phyloP scores from a whole-genome alignment of 2,329 filamentous ascomycete genomes.

The Talaromyces amestolkiae region DNA sequence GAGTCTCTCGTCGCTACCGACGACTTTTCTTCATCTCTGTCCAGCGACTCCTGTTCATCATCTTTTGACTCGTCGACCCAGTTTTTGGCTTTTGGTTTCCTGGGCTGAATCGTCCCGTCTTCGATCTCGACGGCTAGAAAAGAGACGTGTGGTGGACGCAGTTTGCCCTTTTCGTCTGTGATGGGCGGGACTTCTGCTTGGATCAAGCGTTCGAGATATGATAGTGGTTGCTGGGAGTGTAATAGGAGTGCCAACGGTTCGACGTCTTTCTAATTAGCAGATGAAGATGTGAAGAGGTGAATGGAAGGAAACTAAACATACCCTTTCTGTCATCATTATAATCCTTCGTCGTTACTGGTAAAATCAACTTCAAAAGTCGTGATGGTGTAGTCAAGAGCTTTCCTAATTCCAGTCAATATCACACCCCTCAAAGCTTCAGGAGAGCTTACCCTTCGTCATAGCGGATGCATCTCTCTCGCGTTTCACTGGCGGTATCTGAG shows the following conservation, averaged over 20 bases:
- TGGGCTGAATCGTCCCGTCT: conserved; percentile 53
- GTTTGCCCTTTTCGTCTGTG: conserved; percentile 58
- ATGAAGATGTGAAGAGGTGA: background rate
- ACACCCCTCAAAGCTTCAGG: background rate
- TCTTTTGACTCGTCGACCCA: conserved; percentile 23
- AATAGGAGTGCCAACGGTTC: conserved; percentile 81
- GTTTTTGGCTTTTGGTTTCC: conserved; percentile 7
- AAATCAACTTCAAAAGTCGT: conserved; percentile 73
- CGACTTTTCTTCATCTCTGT: conserved; percentile 33
- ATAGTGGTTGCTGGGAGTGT: conserved; percentile 86
- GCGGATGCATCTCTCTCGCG: conserved; percentile 50
- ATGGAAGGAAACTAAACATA: conserved; percentile 17
- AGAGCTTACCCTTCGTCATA: conserved; percentile 62
- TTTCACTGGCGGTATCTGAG: conserved; percentile 57
- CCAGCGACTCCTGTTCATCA: conserved; percentile 44
- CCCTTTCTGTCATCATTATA: conserved; percentile 56
- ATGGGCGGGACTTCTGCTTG: conserved; percentile 79
- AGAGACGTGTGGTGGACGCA: conserved; percentile 69
- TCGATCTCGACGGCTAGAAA: conserved; percentile 78
- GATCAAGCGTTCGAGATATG: conserved; percentile 83
- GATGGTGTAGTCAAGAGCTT: conserved; percentile 79
- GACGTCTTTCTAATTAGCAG: conserved; percentile 49
- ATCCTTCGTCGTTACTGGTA: conserved; percentile 67
- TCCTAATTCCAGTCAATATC: conserved; percentile 45
- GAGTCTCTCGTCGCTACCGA: conserved; percentile 36